Evolutionary conservation across 371 early-diverging fungal genomes (phyloP).

Genomic region (Basidiobolus meristosporus): DNA sequence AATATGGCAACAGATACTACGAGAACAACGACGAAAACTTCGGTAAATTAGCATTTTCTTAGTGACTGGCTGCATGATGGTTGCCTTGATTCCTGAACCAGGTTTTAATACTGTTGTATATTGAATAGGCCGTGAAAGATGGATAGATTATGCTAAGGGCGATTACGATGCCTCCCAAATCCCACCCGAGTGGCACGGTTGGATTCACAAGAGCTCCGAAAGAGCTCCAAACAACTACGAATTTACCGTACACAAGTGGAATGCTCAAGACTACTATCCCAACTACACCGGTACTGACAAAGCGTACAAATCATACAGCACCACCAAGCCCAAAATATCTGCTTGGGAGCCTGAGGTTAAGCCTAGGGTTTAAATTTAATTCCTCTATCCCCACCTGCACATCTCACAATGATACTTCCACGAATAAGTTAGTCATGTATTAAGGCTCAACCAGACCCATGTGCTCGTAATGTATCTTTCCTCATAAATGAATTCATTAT

Average conservation of each 20-base stretch:
- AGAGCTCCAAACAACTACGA: slow-evolving; percentile 42
- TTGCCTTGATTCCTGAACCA: not conserved
- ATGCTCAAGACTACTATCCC: slow-evolving; percentile 19
- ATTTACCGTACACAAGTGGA: slow-evolving; percentile 19
- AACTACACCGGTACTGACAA: slow-evolving; percentile 52
- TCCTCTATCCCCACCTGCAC: too few species aligned
- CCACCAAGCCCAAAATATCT: slow-evolving; percentile 58
- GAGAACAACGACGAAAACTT: slow-evolving; percentile 72
- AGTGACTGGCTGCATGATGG: too few species aligned
- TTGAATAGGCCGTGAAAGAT: slow-evolving; percentile 62
- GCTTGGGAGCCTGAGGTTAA: slow-evolving; percentile 59
- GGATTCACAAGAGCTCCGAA: slow-evolving; percentile 73
- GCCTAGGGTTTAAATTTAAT: slow-evolving; percentile 15
- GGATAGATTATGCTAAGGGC: slow-evolving; percentile 69
- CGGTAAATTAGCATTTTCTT: slow-evolving; percentile 15
- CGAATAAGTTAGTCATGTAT: too few species aligned
- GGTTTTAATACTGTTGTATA: not conserved
- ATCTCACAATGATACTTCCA: too few species aligned
- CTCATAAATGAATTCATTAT: too few species aligned
- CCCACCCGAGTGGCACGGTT: slow-evolving; percentile 81
- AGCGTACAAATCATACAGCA: slow-evolving; percentile 73
- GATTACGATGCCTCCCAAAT: slow-evolving; percentile 59
- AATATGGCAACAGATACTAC: slow-evolving; percentile 80
- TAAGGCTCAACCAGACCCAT: too few species aligned
- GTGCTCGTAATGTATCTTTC: too few species aligned